Evolutionary conservation across 257 asterid genomes (phyloP), one percentile per base, ranked within the genome.

Genomic region (Lantana camara): DNA sequence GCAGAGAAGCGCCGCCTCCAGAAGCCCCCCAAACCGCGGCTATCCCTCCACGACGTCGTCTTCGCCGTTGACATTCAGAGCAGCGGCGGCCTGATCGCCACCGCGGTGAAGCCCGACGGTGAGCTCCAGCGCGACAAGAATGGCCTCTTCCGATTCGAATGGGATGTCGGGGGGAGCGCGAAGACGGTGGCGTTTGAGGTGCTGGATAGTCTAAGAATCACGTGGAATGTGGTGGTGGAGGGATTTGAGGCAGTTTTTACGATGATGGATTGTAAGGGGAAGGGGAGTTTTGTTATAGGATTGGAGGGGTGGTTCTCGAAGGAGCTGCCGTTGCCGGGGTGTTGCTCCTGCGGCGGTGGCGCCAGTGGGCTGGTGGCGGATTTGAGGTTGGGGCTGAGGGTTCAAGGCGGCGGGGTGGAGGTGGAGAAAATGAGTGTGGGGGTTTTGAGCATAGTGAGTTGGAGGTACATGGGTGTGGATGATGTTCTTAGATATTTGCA

Each of bases 401-500:
- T n/a, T n/a, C n/a, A 67, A 47, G 34, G 69, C 7, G 70, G 68
- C 7, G 90, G 32, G 75, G 77, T 73, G 63, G 70, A 75, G 85
- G 86, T 86, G 72, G 90, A 82, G 86, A 92, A 66, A 73, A 57
- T 89, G 23, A 85, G 95, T 64, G 85, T 84, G 20, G 96, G 97
- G 50, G 71, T 89, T 2, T 73, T 92, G 91, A 89, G 83, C 70
- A 63, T 83, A 1, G 80, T 85, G 67, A 85, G 91, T 61, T 92
- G 98, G 98, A 89, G 97, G 37, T 90, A 87, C 58, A 82, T 88
- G 19, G 51, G 73, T 40, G 77, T 89, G 13, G 94, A 83, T 66
- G 96, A 93, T 79, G 88, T 79, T 54, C 91, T 89, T 64, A 80
- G 97, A 70, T 93, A 89, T 20, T 77, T 93, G 74, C 94, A 93